A percentile compares a stretch with the other conserved stretches of the same genome.
Evolutionary conservation across 2,329 filamentous ascomycete genomes (phyloP).

Genomic region (Acephala macrosclerotiorum): DNA sequence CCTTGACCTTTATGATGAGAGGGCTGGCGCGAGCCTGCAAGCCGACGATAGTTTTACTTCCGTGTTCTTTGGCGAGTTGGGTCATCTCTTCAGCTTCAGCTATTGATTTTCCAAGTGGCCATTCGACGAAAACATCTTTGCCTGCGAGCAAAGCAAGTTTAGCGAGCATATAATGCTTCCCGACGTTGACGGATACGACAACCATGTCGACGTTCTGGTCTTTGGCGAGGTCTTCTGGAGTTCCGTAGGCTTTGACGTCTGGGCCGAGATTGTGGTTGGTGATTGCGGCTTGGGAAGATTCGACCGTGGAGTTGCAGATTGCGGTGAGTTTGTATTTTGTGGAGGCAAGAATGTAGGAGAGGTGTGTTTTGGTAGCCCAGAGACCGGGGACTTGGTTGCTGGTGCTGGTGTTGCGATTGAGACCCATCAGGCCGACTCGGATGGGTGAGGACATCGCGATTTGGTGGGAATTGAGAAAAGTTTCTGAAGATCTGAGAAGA

Average conservation of each 20-base stretch:
- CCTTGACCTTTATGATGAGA: conserved; percentile 49
- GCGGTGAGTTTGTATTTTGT: conserved; percentile 53
- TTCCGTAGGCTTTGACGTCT: conserved; percentile 51
- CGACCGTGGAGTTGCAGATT: conserved; percentile 54
- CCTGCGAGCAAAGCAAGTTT: conserved; percentile 52
- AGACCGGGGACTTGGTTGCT: conserved; percentile 22
- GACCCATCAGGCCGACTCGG: conserved; percentile 32
- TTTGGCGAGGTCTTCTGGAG: conserved; percentile 49
- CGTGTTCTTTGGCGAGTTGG: conserved; percentile 48
- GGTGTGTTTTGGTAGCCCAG: conserved; percentile 63
- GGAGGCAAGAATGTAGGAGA: conserved; percentile 48
- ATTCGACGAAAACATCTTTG: conserved; percentile 59
- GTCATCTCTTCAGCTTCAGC: conserved; percentile 52
- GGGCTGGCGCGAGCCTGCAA: conserved; percentile 54
- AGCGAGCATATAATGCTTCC: conserved; percentile 50
- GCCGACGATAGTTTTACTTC: conserved; percentile 54
- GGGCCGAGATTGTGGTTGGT: conserved; percentile 47
- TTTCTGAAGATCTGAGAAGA: neutral
- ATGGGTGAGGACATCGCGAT: conserved; percentile 20
- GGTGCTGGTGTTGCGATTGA: conserved; percentile 7
- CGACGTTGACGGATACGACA: conserved; percentile 52
- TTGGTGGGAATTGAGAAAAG: neutral
- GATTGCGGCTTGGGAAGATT: conserved; percentile 51
- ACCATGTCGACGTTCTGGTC: conserved; percentile 57
- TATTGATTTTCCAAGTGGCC: conserved; percentile 53